These are phyloP conservation scores for Primulina huaijiensis DNA, from an alignment of 257 asterid genomes.

Conservation along the genomic window DNA sequence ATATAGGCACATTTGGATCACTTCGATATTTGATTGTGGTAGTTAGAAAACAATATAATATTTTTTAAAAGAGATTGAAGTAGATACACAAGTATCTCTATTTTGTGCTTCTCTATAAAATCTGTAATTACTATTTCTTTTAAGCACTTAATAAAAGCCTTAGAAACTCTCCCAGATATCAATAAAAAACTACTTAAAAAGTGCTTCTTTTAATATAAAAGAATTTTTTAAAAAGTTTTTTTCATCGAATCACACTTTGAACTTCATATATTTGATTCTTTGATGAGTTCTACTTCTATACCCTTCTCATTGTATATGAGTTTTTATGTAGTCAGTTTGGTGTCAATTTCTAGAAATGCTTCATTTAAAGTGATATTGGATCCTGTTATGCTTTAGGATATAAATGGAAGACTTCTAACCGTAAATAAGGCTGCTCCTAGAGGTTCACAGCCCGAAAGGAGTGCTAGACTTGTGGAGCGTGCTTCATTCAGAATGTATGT, in stretches of 20 bases:
- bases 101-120: background rate
- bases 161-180: background rate
- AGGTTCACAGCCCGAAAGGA: conserved; percentile 47
- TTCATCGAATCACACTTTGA: background rate
- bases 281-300: background rate
- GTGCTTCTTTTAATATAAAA: background rate
- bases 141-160: background rate
- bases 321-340: background rate
- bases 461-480: conserved; percentile 34
- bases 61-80: background rate
- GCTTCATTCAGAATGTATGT: conserved; percentile 47
- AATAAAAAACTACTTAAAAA: background rate
- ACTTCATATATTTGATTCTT: background rate
- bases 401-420: conserved; percentile 50
- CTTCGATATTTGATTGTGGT: background rate
- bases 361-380: background rate
- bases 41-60: too few species aligned
- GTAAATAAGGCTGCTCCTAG: conserved; percentile 63
- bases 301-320: background rate
- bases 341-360: background rate
- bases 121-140: too few species aligned
- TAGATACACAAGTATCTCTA: background rate
- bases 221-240: background rate
- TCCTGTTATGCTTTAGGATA: conserved; percentile 30
- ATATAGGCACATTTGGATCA: background rate